These are phyloP conservation scores for Scleroderma citrinum DNA, from an alignment of 768 basidiomycete genomes.

Conservation along the genomic window DNA sequence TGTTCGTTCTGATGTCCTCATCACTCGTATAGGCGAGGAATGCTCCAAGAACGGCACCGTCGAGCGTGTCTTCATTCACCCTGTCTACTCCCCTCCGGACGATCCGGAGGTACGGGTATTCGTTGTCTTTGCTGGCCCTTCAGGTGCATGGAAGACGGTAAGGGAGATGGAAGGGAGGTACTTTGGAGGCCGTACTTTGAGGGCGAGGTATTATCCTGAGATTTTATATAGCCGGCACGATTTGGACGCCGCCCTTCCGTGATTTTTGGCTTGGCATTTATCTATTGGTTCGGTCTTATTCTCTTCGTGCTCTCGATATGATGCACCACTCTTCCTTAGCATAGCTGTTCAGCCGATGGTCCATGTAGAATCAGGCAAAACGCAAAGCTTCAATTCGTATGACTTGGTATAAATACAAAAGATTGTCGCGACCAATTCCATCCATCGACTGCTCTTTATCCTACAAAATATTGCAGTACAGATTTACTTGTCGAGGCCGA, in stretches of 20 bases:
- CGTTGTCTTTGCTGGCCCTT: constrained; percentile 85
- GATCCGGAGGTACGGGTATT: constrained; percentile 84
- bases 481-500: constrained; percentile 8
- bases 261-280: constrained; percentile 3
- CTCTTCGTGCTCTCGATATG: background rate
- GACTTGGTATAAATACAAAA: background rate
- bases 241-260: constrained; percentile 38
- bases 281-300: background rate
- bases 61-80: constrained; percentile 82
- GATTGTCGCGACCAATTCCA: background rate
- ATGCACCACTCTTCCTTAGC: background rate
- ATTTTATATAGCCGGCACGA: constrained; percentile 41
- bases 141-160: constrained; percentile 93
- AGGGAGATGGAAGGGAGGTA: constrained; percentile 89
- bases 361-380: no score
- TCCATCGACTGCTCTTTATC: no score
- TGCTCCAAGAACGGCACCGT: constrained; percentile 89
- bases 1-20: background rate
- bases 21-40: constrained; percentile 61
- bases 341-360: no score
- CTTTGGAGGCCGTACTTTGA: constrained; percentile 81
- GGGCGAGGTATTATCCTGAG: constrained; percentile 80
- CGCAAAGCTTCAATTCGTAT: background rate
- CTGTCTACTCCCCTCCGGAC: constrained; percentile 58
- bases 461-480: background rate